Evolutionary conservation across 257 asterid species (phyloP), one percentile per base, ranked within the genome.

Genomic region (Capsicum pubescens): DNA sequence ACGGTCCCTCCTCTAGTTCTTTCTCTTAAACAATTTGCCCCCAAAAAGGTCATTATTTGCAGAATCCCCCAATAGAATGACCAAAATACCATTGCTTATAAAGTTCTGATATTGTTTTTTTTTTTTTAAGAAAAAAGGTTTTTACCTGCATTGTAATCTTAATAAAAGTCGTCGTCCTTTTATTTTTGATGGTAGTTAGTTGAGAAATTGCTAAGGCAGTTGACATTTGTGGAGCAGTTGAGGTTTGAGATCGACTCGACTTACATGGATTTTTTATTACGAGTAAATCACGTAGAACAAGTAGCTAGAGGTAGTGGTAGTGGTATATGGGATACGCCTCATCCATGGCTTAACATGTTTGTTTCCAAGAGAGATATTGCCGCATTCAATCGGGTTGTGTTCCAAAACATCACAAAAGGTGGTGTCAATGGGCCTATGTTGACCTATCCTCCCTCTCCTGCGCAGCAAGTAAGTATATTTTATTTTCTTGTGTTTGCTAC

Each of bases 371-470:
- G 44, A 0, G 89, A 93, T 89, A 92, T 96, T 17, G 90, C 85
- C 16, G 80, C 87, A 17, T 96, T 96, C 57, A 95, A 96, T 86
- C 92, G 91, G 0, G 14, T 92, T 77, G 90, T 96, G 54, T 93
- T 96, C 87, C 91, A 90, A 85, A 88, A 92, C 81, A 92, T 92
- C 76, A 87, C 94, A 91, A 87, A 87, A 85, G 89, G 87, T 72
- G 99, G 99, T 58, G 89, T 96, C 26, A 98, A 97, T 61, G 99
- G 99, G 56, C 99, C 99, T 3, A 91, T 96, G 86, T 90, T 96
- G 36, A 86, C 94, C 72, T 96, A 96, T 69, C 99, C 99, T 35
- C 89, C 99, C 99, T 35, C 89, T 96, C 48, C 93, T 90, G 57
- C 97, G 93, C 0, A 90, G 96, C 97, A 93, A 93, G 99, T 96